Evolutionary conservation across 129 eudicot genomes (phyloP).

Genomic region (Tanacetum coccineum): DNA sequence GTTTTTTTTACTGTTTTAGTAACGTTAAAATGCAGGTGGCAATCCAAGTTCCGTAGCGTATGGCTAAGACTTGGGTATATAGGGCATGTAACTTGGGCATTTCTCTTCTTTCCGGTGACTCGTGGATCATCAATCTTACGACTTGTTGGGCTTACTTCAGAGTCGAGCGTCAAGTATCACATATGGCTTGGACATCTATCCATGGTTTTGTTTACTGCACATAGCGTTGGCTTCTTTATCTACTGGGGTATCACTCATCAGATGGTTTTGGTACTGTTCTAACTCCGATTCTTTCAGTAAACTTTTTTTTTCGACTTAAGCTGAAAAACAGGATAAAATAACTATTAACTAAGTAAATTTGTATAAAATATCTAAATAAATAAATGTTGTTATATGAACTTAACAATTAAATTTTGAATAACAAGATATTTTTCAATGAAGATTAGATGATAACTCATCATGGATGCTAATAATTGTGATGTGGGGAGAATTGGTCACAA

Average conservation of each 20-base stretch:
- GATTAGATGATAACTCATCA: too few relatives aligned
- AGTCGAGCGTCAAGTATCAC: slow-evolving; percentile 78
- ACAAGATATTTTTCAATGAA: too few relatives aligned
- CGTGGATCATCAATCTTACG: slow-evolving; percentile 72
- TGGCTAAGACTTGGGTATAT: slow-evolving; percentile 65
- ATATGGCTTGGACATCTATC: slow-evolving; percentile 84
- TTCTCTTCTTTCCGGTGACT: slow-evolving; percentile 70
- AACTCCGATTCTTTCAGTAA: neutral
- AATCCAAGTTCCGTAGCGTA: slow-evolving; percentile 55
- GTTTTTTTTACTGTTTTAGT: neutral
- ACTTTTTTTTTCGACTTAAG: neutral
- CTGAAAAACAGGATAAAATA: too few relatives aligned
- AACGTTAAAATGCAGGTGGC: slow-evolving; percentile 42
- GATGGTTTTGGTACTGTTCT: slow-evolving; percentile 42
- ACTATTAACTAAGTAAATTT: too few relatives aligned
- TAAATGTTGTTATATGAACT: too few relatives aligned
- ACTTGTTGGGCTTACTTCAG: slow-evolving; percentile 70
- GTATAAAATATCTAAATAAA: too few relatives aligned
- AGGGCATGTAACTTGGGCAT: slow-evolving; percentile 63
- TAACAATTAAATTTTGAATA: too few relatives aligned
- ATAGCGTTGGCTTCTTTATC: slow-evolving; percentile 55
- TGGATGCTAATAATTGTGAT: slow-evolving; percentile 4
- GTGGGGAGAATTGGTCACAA: neutral
- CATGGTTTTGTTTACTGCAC: slow-evolving; percentile 43
- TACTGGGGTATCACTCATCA: slow-evolving; percentile 53